These are phyloP conservation scores for Tolypocladium cylindrosporum DNA, from an alignment of 2,329 filamentous ascomycete genomes.

Conservation along the genomic window DNA sequence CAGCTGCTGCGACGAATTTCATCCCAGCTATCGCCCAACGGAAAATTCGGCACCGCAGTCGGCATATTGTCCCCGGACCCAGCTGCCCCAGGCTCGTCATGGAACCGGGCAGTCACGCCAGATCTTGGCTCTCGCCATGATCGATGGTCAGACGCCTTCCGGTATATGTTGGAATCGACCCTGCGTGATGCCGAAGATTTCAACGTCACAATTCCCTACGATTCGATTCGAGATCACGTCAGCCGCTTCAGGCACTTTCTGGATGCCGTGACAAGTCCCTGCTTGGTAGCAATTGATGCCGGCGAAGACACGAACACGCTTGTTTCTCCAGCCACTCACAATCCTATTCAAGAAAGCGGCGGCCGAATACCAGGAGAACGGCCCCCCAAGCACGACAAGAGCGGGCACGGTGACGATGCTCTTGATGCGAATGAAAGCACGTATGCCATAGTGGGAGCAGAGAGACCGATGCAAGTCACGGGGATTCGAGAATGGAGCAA, in stretches of 20 bases:
- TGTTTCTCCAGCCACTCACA: constrained; percentile 15
- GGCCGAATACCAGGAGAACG: too few relatives aligned
- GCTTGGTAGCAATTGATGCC: constrained; percentile 45
- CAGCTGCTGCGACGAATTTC: constrained; percentile 34
- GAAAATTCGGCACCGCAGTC: constrained; percentile 32
- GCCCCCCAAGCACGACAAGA: not conserved
- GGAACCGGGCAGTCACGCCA: constrained; percentile 12
- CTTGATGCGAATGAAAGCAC: constrained; percentile 1
- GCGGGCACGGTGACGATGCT: not conserved
- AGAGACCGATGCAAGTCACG: constrained; percentile 1
- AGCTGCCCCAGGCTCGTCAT: not conserved
- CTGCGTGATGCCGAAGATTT: constrained; percentile 52
- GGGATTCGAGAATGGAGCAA: constrained; percentile 46
- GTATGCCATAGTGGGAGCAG: not conserved
- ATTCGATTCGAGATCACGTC: constrained; percentile 42
- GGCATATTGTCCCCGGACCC: constrained; percentile 10
- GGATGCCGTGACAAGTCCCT: constrained; percentile 39
- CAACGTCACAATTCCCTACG: constrained; percentile 47
- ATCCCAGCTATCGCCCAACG: constrained; percentile 31
- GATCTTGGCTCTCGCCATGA: constrained; percentile 10
- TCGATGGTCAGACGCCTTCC: constrained; percentile 48
- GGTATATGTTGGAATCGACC: constrained; percentile 43
- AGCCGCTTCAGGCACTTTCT: constrained; percentile 36
- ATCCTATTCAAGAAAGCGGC: not conserved
- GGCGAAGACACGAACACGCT: constrained; percentile 40